Percentiles rank a stretch among this genome's conserved stretches.
Evolutionary conservation across 2,329 filamentous ascomycete genomes (phyloP).

Genomic region (Pseudocercospora crystallina): DNA sequence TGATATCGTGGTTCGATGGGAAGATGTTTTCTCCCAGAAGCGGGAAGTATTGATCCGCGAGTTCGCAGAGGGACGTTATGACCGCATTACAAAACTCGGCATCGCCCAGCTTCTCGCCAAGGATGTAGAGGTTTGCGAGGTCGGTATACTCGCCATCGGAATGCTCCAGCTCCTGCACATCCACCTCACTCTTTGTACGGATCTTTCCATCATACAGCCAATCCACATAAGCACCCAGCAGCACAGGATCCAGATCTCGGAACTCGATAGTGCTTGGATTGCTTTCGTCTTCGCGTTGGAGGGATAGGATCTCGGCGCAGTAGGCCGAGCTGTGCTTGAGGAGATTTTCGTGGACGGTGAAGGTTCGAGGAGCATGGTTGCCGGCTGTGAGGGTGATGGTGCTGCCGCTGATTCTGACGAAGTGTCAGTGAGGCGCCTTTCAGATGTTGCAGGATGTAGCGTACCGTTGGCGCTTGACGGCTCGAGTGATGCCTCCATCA

Average conservation of each 20-base stretch:
- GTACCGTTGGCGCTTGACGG: too few relatives aligned
- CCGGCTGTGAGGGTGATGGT: slow-evolving; percentile 10
- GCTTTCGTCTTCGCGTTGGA: slow-evolving; percentile 10
- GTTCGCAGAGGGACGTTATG: neutral
- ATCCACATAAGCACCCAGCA: slow-evolving; percentile 9
- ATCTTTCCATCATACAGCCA: slow-evolving; percentile 11
- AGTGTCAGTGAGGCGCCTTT: neutral
- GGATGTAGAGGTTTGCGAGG: slow-evolving; percentile 5
- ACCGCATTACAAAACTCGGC: neutral
- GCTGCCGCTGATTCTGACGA: slow-evolving; percentile 1
- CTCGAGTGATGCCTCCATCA: too few relatives aligned
- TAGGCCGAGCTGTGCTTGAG: slow-evolving; percentile 3
- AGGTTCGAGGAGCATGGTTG: neutral
- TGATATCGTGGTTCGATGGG: slow-evolving; percentile 1
- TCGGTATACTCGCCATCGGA: neutral
- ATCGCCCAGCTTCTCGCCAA: slow-evolving; percentile 7
- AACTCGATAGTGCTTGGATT: slow-evolving; percentile 8
- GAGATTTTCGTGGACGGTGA: slow-evolving; percentile 10
- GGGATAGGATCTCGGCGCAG: slow-evolving; percentile 8
- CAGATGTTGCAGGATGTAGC: too few relatives aligned
- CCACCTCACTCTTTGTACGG: neutral
- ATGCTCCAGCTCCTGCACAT: neutral
- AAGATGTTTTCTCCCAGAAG: neutral
- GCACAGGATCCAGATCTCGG: slow-evolving; percentile 5
- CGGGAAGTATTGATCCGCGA: neutral